These are phyloP conservation scores for Oleoguttula mirabilis DNA, from an alignment of 495 filamentous ascomycete species.

Conservation along the genomic window DNA sequence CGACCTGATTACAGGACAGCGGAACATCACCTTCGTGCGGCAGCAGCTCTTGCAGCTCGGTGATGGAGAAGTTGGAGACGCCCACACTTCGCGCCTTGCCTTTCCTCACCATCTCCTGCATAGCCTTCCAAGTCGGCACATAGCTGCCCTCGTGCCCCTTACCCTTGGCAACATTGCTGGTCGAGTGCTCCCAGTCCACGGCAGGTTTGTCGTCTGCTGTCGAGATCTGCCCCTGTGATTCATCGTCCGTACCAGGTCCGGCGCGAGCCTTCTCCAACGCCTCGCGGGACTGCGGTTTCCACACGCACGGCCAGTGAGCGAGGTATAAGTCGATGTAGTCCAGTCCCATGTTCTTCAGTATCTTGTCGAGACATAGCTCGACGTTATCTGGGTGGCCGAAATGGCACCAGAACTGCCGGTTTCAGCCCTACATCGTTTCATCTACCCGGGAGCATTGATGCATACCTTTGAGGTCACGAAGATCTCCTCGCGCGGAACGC, in stretches of 20 bases:
- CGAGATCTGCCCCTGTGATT: not conserved
- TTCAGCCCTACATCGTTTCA: too few species aligned
- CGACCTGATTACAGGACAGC: conserved; percentile 18
- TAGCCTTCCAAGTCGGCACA: conserved; percentile 34
- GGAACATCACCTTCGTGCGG: conserved; percentile 13
- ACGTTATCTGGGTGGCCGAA: conserved; percentile 33
- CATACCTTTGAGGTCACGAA: conserved; percentile 24
- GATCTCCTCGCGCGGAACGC: conserved; percentile 16
- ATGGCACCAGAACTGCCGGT: conserved; percentile 10
- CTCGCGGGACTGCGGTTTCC: conserved; percentile 5
- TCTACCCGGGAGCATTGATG: too few species aligned
- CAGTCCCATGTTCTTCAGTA: conserved; percentile 46
- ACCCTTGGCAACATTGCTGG: conserved; percentile 2
- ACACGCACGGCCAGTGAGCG: conserved; percentile 51
- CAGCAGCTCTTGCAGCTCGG: conserved; percentile 15
- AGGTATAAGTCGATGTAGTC: conserved; percentile 63
- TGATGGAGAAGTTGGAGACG: conserved; percentile 44
- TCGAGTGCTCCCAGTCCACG: conserved; percentile 13
- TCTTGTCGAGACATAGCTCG: conserved; percentile 36
- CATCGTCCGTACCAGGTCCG: not conserved
- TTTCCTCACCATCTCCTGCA: conserved; percentile 45
- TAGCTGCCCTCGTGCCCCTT: conserved; percentile 12
- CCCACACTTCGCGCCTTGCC: conserved; percentile 49
- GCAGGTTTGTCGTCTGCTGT: conserved; percentile 12
- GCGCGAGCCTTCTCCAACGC: conserved; percentile 9